Base-by-base conservation (phyloP, 2,329 filamentous ascomycete genomes). In the Simplicillium aogashimaense region DNA sequence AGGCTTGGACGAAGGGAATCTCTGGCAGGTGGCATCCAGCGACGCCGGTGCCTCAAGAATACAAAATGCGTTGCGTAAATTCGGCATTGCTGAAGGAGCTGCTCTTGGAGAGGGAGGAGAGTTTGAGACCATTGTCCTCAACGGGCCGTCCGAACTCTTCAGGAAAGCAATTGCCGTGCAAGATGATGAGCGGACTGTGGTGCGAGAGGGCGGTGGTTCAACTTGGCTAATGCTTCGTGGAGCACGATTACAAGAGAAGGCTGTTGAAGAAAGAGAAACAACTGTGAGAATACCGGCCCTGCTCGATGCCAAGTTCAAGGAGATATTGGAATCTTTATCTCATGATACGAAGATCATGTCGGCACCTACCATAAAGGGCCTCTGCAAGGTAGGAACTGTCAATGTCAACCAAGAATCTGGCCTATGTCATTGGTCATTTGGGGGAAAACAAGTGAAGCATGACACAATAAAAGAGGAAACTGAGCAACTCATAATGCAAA, bases 101-200 rank as follows among this genome's bases (percentile, higher is more conserved):
- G 77, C 89, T 9, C 64, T 97, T 14, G 92, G 92, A 1, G 92
- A 97, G 58, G 92, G 92, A 6, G 92, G 92, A 3, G 92, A 97
- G 66, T 97, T 94, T 60, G 92, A 97, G 71, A 97, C 88, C 25
- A 66, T 97, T 39, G 87, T 92, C 35, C 55, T 97, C 29, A 78
- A 88, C 60, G 92, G 90, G 10, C 90, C 90, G 8, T 52, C 54
- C 1, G 64, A 66, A 37, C 58, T 95, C 44, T 95, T 92, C 72
- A 82, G 75, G 61, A 74, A 71, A 47, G 74, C 70, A 38, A 83
- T 97, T 45, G 65, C 69, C 33, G 66, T 95, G 28, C 64, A 63
- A 0, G 70, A 76, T 2, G 58, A 60, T 4, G 70, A 72, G 43
- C 70, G 65, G 42, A 63, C 63, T 38, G 61, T 78, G 5, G 67